Base-by-base conservation (phyloP, 805 yeast species). In the Zygotorulaspora sp. region DNA sequence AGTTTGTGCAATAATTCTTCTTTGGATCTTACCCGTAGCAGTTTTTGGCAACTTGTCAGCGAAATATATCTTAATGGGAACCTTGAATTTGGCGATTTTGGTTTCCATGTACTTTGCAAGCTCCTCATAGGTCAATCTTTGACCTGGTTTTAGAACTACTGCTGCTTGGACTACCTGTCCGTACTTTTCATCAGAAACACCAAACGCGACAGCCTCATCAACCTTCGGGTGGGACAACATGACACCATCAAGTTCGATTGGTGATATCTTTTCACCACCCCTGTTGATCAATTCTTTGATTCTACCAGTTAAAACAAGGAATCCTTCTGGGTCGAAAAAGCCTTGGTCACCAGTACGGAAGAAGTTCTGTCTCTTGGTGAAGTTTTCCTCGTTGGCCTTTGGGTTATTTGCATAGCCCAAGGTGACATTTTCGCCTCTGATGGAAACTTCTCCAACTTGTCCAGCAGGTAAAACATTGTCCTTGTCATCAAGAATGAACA, bases 311-410 rank as follows among this genome's bases (percentile, higher is more conserved):
- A 81, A 65, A 9, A 70, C 67, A 20, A 81, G 60, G 53, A 76
- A 75, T 0, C 80, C 79, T 35, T 80, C 81, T 4, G 58, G 49
- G 52, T 80, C 83, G 35, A 75, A 56, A 47, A 62, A 70, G 2
- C 88, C 89, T 55, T 82, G 83, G 55, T 83, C 92, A 32, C 92
- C 92, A 4, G 92, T 83, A 45, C 85, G 72, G 74, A 83, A 83
- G 58, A 69, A 81, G 22, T 78, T 77, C 29, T 59, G 50, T 16
- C 70, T 66, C 35, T 62, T 47, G 9, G 87, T 78, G 62, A 78
- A 81, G 22, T 80, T 70, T 47, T 78, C 86, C 25, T 64, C 65
- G 45, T 83, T 83, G 26, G 89, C 90, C 59, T 78, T 78, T 22
- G 70, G 72, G 55, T 83, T 83, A 62, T 81, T 78, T 39, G 80